phyloP scores from a whole-genome alignment of 2,329 filamentous ascomycete genomes.

The Talaromyces sp. region DNA sequence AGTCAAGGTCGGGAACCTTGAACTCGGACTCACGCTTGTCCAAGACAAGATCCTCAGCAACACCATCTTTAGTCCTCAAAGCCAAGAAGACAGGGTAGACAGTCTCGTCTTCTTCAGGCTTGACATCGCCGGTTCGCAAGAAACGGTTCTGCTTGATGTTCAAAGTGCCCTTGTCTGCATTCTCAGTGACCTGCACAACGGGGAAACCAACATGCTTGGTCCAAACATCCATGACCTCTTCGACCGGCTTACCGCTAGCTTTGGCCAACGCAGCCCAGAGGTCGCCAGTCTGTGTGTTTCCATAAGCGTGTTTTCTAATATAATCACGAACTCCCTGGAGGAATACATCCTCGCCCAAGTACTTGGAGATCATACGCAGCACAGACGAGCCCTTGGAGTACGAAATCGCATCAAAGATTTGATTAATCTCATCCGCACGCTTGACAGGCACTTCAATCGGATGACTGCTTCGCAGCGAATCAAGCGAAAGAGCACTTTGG shows the following conservation, averaged over 20 bases:
- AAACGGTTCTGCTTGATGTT: slow-evolving; percentile 93
- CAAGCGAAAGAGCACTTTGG: slow-evolving; percentile 79
- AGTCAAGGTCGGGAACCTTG: slow-evolving; percentile 73
- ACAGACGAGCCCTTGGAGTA: slow-evolving; percentile 97
- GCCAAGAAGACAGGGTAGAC: slow-evolving; percentile 88
- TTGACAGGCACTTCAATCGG: slow-evolving; percentile 96
- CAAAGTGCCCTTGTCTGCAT: slow-evolving; percentile 66
- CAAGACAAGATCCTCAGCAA: slow-evolving; percentile 73
- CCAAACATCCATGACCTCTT: slow-evolving; percentile 91
- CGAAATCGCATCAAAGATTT: slow-evolving; percentile 97
- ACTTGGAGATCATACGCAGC: slow-evolving; percentile 94
- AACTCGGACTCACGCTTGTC: slow-evolving; percentile 70
- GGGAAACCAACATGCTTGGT: slow-evolving; percentile 95
- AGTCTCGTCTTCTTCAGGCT: slow-evolving; percentile 84
- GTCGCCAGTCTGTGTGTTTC: slow-evolving; percentile 87
- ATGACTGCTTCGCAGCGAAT: slow-evolving; percentile 90
- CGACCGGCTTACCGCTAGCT: slow-evolving; percentile 86
- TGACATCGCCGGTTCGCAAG: slow-evolving; percentile 85
- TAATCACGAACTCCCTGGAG: slow-evolving; percentile 87
- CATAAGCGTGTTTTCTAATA: slow-evolving; percentile 93
- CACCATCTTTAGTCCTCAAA: slow-evolving; percentile 75
- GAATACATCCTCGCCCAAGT: slow-evolving; percentile 87
- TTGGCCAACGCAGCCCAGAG: slow-evolving; percentile 84
- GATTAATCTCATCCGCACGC: slow-evolving; percentile 91
- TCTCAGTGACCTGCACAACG: slow-evolving; percentile 80